Percentiles rank a stretch among this genome's conserved stretches.
Evolutionary conservation across 768 basidiomycete genomes (phyloP).

Genomic region (Russula griseocarnosa): DNA sequence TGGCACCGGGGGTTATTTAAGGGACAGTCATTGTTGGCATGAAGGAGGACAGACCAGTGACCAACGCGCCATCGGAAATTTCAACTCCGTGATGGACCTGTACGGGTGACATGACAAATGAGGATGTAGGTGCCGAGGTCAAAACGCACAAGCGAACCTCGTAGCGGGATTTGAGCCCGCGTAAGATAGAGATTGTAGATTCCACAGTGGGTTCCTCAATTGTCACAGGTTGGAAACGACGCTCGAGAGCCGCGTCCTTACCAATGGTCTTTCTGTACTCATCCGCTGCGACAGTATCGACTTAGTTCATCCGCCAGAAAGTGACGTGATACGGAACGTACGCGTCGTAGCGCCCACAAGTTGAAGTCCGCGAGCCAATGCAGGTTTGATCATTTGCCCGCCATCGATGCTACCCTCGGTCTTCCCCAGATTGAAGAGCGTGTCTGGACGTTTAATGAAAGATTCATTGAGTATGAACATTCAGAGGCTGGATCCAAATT

Average conservation of each 20-base stretch:
- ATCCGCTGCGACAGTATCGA: constrained; percentile 47
- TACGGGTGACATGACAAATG: not conserved
- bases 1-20: not conserved
- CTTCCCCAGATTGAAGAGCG: constrained; percentile 84
- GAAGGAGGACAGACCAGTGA: constrained; percentile 56
- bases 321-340: constrained; percentile 37
- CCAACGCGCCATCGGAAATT: constrained; percentile 82
- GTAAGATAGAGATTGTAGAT: constrained; percentile 79
- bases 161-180: constrained; percentile 78
- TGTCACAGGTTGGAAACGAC: constrained; percentile 84
- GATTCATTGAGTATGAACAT: not conserved
- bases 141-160: constrained; percentile 43
- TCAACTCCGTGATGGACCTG: constrained; percentile 83
- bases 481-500: not conserved
- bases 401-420: constrained; percentile 90
- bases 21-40: not conserved
- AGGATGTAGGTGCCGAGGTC: not conserved
- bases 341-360: constrained; percentile 90
- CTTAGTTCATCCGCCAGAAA: not conserved
- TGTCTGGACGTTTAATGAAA: constrained; percentile 43
- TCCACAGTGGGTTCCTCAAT: constrained; percentile 88
- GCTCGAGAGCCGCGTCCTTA: constrained; percentile 87
- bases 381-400: constrained; percentile 91
- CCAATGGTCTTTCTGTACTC: constrained; percentile 90
- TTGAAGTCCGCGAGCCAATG: constrained; percentile 80